A percentile compares a stretch with the other conserved stretches of the same genome.
phyloP scores from a whole-genome alignment of 305 asterid genomes.

The Fraxinus ornus region DNA sequence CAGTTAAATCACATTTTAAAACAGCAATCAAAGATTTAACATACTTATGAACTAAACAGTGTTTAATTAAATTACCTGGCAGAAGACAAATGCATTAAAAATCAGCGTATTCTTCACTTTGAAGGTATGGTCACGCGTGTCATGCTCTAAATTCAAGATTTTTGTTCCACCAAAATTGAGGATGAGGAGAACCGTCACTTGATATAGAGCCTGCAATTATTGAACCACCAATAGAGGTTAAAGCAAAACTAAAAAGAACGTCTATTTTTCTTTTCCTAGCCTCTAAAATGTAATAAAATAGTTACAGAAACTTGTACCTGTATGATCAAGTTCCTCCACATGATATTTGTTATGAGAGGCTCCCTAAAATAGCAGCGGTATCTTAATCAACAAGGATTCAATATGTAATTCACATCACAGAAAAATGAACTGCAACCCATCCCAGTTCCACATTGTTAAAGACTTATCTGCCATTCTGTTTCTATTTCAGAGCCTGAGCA shows the following conservation, averaged over 20 bases:
- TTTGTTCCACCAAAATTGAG: slow-evolving; percentile 76
- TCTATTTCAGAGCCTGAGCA: background rate
- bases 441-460: background rate
- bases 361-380: slow-evolving; percentile 54
- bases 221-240: slow-evolving; percentile 17
- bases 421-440: background rate
- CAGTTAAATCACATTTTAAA: background rate
- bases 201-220: slow-evolving; percentile 79
- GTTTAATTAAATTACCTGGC: slow-evolving; percentile 53
- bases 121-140: slow-evolving; percentile 43
- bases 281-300: slow-evolving; percentile 9
- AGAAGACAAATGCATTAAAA: slow-evolving; percentile 83
- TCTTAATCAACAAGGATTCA: slow-evolving; percentile 18
- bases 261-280: slow-evolving; percentile 1
- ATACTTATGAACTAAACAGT: background rate
- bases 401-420: background rate
- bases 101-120: slow-evolving; percentile 72
- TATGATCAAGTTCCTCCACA: slow-evolving; percentile 93
- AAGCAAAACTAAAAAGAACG: background rate
- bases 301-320: slow-evolving; percentile 50
- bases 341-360: slow-evolving; percentile 89
- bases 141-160: slow-evolving; percentile 60
- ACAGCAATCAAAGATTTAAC: background rate
- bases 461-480: background rate
- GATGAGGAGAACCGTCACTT: slow-evolving; percentile 77